Percentiles rank a stretch among this genome's conserved stretches.
These are phyloP conservation scores for Myxozyma melibiosi DNA, from an alignment of 805 yeast species.

Conservation along the genomic window DNA sequence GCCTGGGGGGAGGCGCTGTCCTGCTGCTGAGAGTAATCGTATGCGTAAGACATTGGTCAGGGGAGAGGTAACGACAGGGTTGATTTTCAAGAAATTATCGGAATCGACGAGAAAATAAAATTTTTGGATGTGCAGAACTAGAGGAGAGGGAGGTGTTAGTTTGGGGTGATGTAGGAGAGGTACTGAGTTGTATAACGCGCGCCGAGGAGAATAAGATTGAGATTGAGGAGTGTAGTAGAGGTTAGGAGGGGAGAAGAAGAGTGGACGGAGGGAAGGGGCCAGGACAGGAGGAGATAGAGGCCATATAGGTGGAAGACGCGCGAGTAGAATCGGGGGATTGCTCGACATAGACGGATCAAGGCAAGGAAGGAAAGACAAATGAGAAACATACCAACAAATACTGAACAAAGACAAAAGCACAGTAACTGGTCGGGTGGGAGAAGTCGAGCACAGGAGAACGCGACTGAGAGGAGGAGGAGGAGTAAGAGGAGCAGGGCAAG, in stretches of 20 bases:
- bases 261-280: too few species aligned
- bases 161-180: not conserved
- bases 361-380: conserved; percentile 4
- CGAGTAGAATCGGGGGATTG: not conserved
- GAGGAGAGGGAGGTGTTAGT: not conserved
- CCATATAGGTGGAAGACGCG: not conserved
- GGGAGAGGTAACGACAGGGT: not conserved
- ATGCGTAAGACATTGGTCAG: conserved; percentile 30
- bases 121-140: not conserved
- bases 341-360: not conserved
- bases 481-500: not conserved
- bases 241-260: too few species aligned
- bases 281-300: not conserved
- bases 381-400: conserved; percentile 1
- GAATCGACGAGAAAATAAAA: not conserved
- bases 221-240: too few species aligned
- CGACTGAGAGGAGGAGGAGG: not conserved
- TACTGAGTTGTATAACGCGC: too few species aligned
- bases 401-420: conserved; percentile 2
- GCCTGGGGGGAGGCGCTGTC: conserved; percentile 33
- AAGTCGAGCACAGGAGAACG: not conserved
- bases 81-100: not conserved
- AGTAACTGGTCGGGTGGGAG: too few species aligned
- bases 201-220: too few species aligned
- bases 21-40: conserved; percentile 34